Evolutionary conservation across 139 green algal genomes (phyloP), one percentile per base, ranked within the genome.

Genomic region (Pleodorina starrii): DNA sequence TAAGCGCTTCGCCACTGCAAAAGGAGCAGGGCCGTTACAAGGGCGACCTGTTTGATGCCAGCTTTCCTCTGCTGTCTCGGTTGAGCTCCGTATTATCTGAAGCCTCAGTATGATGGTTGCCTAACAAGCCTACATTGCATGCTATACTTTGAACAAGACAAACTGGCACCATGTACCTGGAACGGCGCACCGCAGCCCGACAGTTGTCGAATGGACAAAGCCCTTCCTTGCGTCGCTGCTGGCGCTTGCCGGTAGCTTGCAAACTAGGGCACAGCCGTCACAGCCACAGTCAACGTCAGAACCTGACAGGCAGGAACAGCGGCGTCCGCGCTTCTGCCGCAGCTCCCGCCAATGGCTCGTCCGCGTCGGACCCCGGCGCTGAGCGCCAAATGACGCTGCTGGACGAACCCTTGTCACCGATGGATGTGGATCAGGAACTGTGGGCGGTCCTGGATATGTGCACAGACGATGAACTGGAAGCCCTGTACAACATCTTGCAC

Each of bases 391-490:
- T 43, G 3, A 5, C 12, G n/a, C 43, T 79, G 2, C 5, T 89
- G 0, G 69, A 74, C 32, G 84, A 89, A 48, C 84, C 84, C 9
- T 48, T 89, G 6, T 83, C 69, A 14, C 84, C 84, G 3, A 72
- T 89, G 35, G 84, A 89, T 10, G 84, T 89, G 16, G 84, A 89
- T 23, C 35, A 36, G 0, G 84, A 89, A 73, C 84, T 89, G 5
- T 90, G 86, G 48, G 68, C 92, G 21, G 94, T 98, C 60, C 89
- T 98, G 43, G 95, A 97, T 29, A 40, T 98, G 5, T 96, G 94
- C 66, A 90, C 78, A 36, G 93, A 97, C 71, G 96, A 97, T 5
- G 96, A 98, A 87, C 92, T 98, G 48, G 92, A 97, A 29, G 35
- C 82, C 3, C n/a, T 94, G 0, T 91, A 93, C 72, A 63, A 78